A percentile compares a stretch with the other conserved stretches of the same genome.
Evolutionary conservation across 768 basidiomycete species (phyloP).

Genomic region (Naganishia friedmannii): DNA sequence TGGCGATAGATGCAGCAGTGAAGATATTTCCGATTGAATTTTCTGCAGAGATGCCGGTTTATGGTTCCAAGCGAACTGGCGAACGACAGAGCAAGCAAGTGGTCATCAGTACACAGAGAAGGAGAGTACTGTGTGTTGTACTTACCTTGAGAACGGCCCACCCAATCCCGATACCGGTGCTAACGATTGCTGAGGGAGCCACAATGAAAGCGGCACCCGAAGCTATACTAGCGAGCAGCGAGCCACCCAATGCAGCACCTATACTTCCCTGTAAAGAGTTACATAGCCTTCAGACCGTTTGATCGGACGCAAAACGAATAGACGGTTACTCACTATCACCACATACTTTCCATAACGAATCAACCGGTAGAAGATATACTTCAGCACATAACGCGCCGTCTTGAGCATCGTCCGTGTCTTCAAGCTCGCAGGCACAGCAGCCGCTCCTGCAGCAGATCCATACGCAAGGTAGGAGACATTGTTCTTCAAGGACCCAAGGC

Average conservation of each 20-base stretch:
- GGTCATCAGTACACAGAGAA: not conserved
- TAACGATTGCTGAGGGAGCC: conserved; percentile 26
- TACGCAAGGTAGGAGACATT: conserved; percentile 30
- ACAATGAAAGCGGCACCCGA: conserved; percentile 27
- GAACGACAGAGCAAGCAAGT: not conserved
- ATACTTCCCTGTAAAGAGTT: conserved; percentile 22
- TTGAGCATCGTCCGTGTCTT: conserved; percentile 25
- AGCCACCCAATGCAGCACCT: conserved; percentile 24
- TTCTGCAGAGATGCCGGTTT: conserved; percentile 17
- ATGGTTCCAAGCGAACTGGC: conserved; percentile 27
- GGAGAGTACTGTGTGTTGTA: not conserved
- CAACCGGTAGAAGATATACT: conserved; percentile 31
- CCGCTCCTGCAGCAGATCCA: conserved; percentile 20
- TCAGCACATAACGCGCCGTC: conserved; percentile 28
- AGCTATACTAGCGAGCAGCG: conserved; percentile 25
- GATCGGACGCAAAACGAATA: not conserved
- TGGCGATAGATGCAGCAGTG: conserved; percentile 21
- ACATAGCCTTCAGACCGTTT: not conserved
- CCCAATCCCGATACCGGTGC: conserved; percentile 27
- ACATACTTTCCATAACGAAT: conserved; percentile 32
- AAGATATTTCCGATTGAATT: conserved; percentile 15
- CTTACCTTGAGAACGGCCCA: conserved; percentile 30
- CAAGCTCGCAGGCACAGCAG: conserved; percentile 28
- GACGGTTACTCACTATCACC: conserved; percentile 23
- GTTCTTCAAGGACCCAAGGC: conserved; percentile 5